Evolutionary conservation across 2,329 filamentous ascomycete species (phyloP).

Genomic region (Aspergillus ochraceoroseus): DNA sequence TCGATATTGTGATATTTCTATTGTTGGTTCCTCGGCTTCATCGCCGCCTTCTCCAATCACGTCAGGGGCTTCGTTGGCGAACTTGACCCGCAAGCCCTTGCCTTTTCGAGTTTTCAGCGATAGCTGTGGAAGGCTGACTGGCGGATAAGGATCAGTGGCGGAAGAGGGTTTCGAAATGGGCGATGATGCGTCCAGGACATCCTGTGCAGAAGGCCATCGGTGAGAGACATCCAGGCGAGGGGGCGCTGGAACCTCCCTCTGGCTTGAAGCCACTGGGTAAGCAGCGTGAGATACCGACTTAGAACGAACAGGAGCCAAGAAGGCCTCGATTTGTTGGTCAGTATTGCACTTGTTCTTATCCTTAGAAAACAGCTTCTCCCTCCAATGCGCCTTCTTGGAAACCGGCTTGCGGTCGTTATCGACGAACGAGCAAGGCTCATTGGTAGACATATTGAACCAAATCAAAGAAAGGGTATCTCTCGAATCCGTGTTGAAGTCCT

Average conservation of each 20-base stretch:
- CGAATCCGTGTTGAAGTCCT: slow-evolving; percentile 3
- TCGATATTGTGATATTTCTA: slow-evolving; percentile 61
- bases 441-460: slow-evolving; percentile 30
- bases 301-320: slow-evolving; percentile 52
- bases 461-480: slow-evolving; percentile 10
- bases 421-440: slow-evolving; percentile 37
- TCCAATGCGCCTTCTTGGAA: slow-evolving; percentile 42
- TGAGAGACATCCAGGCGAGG: slow-evolving; percentile 37
- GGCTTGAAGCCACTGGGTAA: slow-evolving; percentile 14
- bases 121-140: slow-evolving; percentile 21
- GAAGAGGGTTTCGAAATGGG: slow-evolving; percentile 18
- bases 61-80: slow-evolving; percentile 66
- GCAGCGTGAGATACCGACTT: slow-evolving; percentile 26
- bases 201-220: slow-evolving; percentile 32
- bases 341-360: slow-evolving; percentile 39
- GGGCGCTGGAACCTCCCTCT: slow-evolving; percentile 30
- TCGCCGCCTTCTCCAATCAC: slow-evolving; percentile 90
- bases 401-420: slow-evolving; percentile 32
- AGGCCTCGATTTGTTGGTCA: slow-evolving; percentile 51
- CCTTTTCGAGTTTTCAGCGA: slow-evolving; percentile 44
- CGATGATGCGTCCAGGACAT: slow-evolving; percentile 22
- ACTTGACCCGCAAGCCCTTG: slow-evolving; percentile 69
- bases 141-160: slow-evolving; percentile 23
- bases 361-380: slow-evolving; percentile 48
- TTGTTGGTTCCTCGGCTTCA: slow-evolving; percentile 67